A percentile compares a stretch with the other conserved stretches of the same genome.
Conservation (phyloP, 129 eudicot species). For the Heracleum sosnowskyi region DNA sequence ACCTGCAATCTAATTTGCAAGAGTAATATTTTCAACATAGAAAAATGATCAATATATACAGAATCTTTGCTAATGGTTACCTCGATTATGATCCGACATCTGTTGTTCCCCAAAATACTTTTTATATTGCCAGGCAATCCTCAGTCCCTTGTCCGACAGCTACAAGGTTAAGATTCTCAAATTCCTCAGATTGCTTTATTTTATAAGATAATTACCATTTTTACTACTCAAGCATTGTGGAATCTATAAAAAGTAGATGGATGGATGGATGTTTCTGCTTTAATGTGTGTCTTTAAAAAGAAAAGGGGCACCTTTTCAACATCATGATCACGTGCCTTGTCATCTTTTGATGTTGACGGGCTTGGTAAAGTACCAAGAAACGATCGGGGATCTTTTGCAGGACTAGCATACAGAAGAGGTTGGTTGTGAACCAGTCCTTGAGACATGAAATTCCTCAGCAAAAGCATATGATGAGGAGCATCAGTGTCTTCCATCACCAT, state of each 20-base stretch:
- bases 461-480: slow-evolving; percentile 98
- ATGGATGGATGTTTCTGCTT: neutral
- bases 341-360: slow-evolving; percentile 63
- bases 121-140: slow-evolving; percentile 99
- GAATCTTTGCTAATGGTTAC: slow-evolving; percentile 20
- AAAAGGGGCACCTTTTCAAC: slow-evolving; percentile 45
- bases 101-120: slow-evolving; percentile 74
- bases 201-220: neutral
- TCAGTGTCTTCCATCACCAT: slow-evolving; percentile 93
- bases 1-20: neutral
- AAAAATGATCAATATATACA: neutral
- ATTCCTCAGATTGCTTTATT: slow-evolving; percentile 2
- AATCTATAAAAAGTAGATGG: neutral
- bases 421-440: slow-evolving; percentile 90
- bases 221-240: neutral
- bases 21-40: neutral
- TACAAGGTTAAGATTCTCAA: slow-evolving; percentile 14
- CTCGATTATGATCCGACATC: slow-evolving; percentile 44
- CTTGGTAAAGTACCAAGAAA: slow-evolving; percentile 91
- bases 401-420: slow-evolving; percentile 83
- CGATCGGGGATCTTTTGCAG: slow-evolving; percentile 67
- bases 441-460: slow-evolving; percentile 88
- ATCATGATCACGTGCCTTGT: slow-evolving; percentile 47
- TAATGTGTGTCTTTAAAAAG: neutral
- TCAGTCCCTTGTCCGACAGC: slow-evolving; percentile 65